Percentiles rank a stretch among this genome's conserved stretches.
Conservation (phyloP, 2,329 filamentous ascomycete genomes). For the Trichophyton verrucosum region DNA sequence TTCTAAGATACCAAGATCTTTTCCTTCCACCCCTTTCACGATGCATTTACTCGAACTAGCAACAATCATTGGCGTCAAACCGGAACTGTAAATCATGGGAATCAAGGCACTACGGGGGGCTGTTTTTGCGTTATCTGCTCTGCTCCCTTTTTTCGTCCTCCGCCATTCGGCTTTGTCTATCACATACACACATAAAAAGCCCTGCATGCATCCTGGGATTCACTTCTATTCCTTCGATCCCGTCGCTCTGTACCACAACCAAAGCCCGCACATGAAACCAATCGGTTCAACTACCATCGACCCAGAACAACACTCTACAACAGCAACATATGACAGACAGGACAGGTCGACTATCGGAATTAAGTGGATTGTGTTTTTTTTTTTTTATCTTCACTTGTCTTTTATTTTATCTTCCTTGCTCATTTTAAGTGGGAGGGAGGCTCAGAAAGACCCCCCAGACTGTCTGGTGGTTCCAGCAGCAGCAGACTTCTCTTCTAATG, state of each 20-base stretch:
- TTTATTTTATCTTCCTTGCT: background rate
- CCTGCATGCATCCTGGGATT: background rate
- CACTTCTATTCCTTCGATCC: background rate
- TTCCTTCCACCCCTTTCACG: background rate
- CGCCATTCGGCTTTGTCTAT: background rate
- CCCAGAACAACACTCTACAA: background rate
- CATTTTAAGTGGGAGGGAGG: background rate
- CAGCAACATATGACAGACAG: background rate
- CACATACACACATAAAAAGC: background rate
- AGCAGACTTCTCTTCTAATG: background rate
- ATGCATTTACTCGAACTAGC: background rate
- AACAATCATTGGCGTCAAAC: background rate
- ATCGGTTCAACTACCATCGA: background rate
- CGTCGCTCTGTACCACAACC: background rate
- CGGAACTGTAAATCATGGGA: background rate
- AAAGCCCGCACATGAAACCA: background rate
- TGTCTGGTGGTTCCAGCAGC: background rate
- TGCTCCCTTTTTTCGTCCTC: background rate
- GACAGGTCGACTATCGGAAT: background rate
- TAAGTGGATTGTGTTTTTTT: background rate
- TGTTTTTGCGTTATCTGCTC: background rate
- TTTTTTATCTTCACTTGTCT: background rate
- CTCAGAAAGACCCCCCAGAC: background rate
- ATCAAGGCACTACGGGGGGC: background rate
- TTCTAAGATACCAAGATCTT: slow-evolving; percentile 1